phyloP scores from a whole-genome alignment of 176 grass and related monocot species.

The Puya raimondii region DNA sequence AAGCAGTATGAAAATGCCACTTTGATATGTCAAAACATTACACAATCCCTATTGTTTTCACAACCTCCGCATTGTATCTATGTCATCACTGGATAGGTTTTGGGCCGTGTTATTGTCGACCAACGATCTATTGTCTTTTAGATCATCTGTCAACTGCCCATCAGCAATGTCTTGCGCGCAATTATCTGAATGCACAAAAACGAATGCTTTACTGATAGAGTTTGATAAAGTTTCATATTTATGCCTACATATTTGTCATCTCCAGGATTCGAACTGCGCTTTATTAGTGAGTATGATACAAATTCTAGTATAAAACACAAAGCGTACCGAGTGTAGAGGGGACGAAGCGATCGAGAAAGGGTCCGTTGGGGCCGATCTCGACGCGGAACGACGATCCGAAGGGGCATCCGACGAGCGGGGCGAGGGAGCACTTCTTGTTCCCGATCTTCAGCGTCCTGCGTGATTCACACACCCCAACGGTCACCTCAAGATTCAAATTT shows the following conservation, averaged over 20 bases:
- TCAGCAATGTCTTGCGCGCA: conserved; percentile 24
- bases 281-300: no score
- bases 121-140: conserved; percentile 77
- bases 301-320: neutral
- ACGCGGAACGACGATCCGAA: conserved; percentile 72
- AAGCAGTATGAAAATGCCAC: no score
- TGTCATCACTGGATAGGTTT: conserved; percentile 82
- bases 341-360: neutral
- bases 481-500: neutral
- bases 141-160: conserved; percentile 27
- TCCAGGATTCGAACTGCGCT: no score
- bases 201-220: neutral
- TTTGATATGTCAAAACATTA: no score
- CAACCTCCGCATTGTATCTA: conserved; percentile 79
- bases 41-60: no score
- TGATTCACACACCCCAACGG: no score
- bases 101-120: conserved; percentile 91
- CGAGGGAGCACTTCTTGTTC: conserved; percentile 66
- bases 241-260: no score
- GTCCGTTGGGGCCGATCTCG: conserved; percentile 3
- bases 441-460: conserved; percentile 83
- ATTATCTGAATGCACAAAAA: conserved; percentile 33
- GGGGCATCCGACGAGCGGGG: conserved; percentile 62
- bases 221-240: neutral
- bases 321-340: conserved; percentile 18